Evolutionary conservation across 495 filamentous ascomycete genomes (phyloP).

Genomic region (Penicillium manginii): DNA sequence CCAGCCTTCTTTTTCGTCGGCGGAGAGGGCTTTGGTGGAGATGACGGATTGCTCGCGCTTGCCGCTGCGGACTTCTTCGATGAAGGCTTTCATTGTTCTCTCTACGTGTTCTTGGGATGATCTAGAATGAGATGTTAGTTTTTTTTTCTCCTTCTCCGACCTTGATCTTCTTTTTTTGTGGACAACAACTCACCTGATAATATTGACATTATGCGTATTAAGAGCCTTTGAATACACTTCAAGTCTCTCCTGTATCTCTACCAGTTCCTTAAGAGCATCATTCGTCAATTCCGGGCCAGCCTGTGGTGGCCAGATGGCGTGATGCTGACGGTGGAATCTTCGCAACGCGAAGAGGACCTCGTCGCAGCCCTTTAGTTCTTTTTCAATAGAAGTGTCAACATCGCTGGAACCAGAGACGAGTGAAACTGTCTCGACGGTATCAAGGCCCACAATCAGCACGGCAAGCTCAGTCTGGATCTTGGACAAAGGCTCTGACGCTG

Average conservation of each 20-base stretch:
- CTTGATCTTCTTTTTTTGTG: background rate
- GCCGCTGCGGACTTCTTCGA: background rate
- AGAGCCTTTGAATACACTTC: background rate
- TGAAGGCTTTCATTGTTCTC: slow-evolving; percentile 3
- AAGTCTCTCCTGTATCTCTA: background rate
- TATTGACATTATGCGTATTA: background rate
- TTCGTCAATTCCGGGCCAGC: background rate
- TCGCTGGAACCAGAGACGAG: background rate
- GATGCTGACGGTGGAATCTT: background rate
- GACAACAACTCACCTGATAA: background rate
- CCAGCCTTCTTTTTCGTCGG: background rate
- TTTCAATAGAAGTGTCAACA: background rate
- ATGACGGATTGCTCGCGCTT: slow-evolving; percentile 6
- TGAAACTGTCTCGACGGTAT: background rate
- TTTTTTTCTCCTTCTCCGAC: background rate
- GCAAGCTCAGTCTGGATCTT: background rate
- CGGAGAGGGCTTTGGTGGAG: background rate
- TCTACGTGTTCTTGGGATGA: slow-evolving; percentile 2
- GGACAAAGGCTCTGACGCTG: background rate
- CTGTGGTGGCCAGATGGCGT: background rate
- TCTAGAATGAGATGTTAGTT: background rate
- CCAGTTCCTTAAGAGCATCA: background rate
- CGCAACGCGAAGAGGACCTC: background rate
- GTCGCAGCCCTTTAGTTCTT: slow-evolving; percentile 1
- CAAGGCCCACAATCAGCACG: background rate